Conservation (phyloP, 1,284 basidiomycete species). For the Fomitopsis betulina region DNA sequence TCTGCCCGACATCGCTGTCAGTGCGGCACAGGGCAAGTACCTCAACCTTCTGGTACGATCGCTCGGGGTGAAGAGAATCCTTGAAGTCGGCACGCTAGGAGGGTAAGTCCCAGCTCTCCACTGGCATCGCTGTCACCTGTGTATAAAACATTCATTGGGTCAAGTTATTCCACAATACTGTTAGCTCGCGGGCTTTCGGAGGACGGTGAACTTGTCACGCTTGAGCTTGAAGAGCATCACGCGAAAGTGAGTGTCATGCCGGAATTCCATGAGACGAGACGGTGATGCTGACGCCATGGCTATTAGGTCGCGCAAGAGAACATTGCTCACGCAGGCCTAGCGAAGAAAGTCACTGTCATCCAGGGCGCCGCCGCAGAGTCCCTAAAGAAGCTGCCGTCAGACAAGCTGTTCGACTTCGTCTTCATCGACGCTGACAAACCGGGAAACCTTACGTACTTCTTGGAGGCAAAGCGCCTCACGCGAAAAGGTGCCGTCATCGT, state of each 20-base stretch:
- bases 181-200: slow-evolving; percentile 51
- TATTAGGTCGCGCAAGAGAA: slow-evolving; percentile 50
- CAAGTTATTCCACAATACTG: slow-evolving; percentile 59
- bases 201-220: slow-evolving; percentile 45
- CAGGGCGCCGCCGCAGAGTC: slow-evolving; percentile 47
- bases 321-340: slow-evolving; percentile 42
- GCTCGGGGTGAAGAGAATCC: slow-evolving; percentile 44
- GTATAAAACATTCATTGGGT: no score
- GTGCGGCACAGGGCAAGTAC: slow-evolving; percentile 52
- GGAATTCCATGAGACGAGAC: no score
- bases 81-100: slow-evolving; percentile 61
- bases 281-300: not conserved
- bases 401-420: slow-evolving; percentile 47
- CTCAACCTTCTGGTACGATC: slow-evolving; percentile 45
- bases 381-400: slow-evolving; percentile 36
- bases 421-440: slow-evolving; percentile 65
- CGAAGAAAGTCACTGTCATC: slow-evolving; percentile 42
- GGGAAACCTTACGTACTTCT: slow-evolving; percentile 45
- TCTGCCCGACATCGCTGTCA: slow-evolving; percentile 50
- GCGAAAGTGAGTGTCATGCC: slow-evolving; percentile 35
- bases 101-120: slow-evolving; percentile 35
- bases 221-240: slow-evolving; percentile 45
- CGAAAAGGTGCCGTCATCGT: slow-evolving; percentile 53
- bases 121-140: not conserved
- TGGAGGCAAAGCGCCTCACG: slow-evolving; percentile 51